Evolutionary conservation across 331 rosid genomes (phyloP), one percentile per base, ranked within the genome.

Genomic region (Dryas integrifolia): DNA sequence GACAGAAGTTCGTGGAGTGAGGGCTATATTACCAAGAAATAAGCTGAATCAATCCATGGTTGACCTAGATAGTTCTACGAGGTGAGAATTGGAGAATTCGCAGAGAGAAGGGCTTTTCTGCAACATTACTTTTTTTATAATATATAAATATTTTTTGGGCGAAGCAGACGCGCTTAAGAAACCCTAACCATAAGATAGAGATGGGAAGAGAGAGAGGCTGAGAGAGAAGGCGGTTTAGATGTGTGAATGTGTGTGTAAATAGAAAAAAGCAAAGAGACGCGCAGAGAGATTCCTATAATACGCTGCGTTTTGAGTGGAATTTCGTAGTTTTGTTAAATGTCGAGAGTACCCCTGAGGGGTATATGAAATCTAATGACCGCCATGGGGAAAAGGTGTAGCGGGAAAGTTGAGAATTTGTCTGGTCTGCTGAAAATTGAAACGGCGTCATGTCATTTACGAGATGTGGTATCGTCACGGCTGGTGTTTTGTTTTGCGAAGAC

Each of bases 151-250:
- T 65, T 30, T 65, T 1, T 45, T 8, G 21, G 52, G 21, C 39
- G 67, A 74, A 76, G 75, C 9, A 76, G 77, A 74, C 58, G 69
- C 74, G 75, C 74, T 69, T 72, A 82, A 59, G 86, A 86, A 93
- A 93, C 96, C 97, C 96, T 93, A 90, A 77, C 81, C 82, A 83
- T 73, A 13, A 56, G 47, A 75, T 72, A 72, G 80, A 73, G 41
- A 15, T 59, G 14, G 45, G 9, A 73, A 67, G 43, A 72, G 72
- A 69, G 74, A 65, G 21, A n/a, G 70, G 51, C 57, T 52, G 71
- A 62, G 75, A 48, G 56, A 40, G 70, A 74, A 65, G 77, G 76
- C 81, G 82, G 77, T 66, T 82, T 70, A 38, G 84, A 78, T 49
- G 82, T 70, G 84, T 60, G 82, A 38, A n/a, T 15, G 21, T 16